These are phyloP conservation scores for Mycena haematopus DNA, from an alignment of 768 basidiomycete genomes.

Conservation along the genomic window DNA sequence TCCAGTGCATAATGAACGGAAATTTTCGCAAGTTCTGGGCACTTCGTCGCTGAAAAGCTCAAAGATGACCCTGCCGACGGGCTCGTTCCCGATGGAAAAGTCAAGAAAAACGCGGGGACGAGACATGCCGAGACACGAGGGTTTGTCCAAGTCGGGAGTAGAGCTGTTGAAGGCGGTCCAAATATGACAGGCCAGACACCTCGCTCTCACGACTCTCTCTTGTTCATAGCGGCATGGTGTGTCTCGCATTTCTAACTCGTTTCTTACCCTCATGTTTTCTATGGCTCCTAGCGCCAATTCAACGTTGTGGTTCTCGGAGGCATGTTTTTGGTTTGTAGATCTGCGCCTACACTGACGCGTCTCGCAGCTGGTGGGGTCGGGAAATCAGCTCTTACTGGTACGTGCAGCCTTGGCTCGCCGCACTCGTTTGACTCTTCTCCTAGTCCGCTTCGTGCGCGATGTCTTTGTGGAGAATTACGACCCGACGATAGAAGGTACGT, in stretches of 20 bases:
- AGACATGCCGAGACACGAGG: slow-evolving; percentile 43
- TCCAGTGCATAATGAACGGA: slow-evolving; percentile 86
- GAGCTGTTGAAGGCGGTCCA: not conserved
- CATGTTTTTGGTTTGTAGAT: slow-evolving; percentile 39
- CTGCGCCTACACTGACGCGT: not conserved
- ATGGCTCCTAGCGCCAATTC: slow-evolving; percentile 60
- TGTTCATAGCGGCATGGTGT: slow-evolving; percentile 23
- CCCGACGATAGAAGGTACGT: slow-evolving; percentile 82
- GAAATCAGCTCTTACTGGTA: slow-evolving; percentile 82
- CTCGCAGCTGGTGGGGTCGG: slow-evolving; percentile 86
- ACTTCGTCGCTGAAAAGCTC: slow-evolving; percentile 77
- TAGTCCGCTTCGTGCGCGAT: slow-evolving; percentile 76
- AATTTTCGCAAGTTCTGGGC: slow-evolving; percentile 52
- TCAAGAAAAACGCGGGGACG: slow-evolving; percentile 75
- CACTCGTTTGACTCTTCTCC: slow-evolving; percentile 8
- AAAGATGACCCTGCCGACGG: slow-evolving; percentile 69
- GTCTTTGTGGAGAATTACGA: slow-evolving; percentile 80
- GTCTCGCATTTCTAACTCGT: slow-evolving; percentile 5
- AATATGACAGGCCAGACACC: not conserved
- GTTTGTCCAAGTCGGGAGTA: no score
- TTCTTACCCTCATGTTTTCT: slow-evolving; percentile 13
- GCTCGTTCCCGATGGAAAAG: slow-evolving; percentile 56
- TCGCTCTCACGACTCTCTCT: slow-evolving; percentile 24
- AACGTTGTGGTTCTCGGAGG: slow-evolving; percentile 85
- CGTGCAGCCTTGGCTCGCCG: slow-evolving; percentile 8